These are phyloP conservation scores for Clonostachys rosea DNA, from an alignment of 2,329 filamentous ascomycete species.

Conservation along the genomic window DNA sequence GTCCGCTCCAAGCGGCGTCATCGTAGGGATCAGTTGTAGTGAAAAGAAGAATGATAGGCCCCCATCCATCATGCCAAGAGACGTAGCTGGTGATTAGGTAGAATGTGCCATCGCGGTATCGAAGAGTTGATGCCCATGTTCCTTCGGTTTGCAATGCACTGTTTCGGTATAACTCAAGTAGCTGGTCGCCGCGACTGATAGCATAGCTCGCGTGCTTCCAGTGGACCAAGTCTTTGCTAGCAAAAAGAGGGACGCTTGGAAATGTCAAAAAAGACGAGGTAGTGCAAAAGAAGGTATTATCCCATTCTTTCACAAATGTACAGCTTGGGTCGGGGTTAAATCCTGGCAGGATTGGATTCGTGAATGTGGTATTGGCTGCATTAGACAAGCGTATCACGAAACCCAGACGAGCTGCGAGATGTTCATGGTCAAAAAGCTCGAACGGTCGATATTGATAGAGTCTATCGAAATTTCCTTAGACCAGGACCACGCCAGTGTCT, in stretches of 20 bases:
- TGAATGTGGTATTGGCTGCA: slow-evolving; percentile 4
- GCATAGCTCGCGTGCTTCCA: slow-evolving; percentile 32
- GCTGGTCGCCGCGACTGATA: slow-evolving; percentile 27
- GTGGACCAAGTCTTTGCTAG: slow-evolving; percentile 39
- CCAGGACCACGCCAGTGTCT: too few species aligned
- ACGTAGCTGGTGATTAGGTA: slow-evolving; percentile 31
- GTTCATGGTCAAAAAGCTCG: too few species aligned
- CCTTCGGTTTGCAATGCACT: slow-evolving; percentile 19
- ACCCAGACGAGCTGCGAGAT: too few species aligned
- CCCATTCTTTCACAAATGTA: slow-evolving; percentile 25
- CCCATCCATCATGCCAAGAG: slow-evolving; percentile 14
- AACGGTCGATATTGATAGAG: too few species aligned
- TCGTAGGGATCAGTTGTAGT: slow-evolving; percentile 29
- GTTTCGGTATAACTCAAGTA: slow-evolving; percentile 21
- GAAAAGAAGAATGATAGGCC: slow-evolving; percentile 29
- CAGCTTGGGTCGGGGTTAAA: slow-evolving; percentile 43
- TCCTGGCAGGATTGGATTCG: slow-evolving; percentile 44
- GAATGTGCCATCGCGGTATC: slow-evolving; percentile 34
- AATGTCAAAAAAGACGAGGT: slow-evolving; percentile 41
- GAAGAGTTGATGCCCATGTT: slow-evolving; percentile 41
- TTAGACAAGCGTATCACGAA: too few species aligned
- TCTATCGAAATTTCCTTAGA: too few species aligned
- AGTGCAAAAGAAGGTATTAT: slow-evolving; percentile 44
- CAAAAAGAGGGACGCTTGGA: slow-evolving; percentile 46
- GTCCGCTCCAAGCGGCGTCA: slow-evolving; percentile 29